phyloP scores from a whole-genome alignment of 1,284 basidiomycete genomes.

The Trametes sp. region DNA sequence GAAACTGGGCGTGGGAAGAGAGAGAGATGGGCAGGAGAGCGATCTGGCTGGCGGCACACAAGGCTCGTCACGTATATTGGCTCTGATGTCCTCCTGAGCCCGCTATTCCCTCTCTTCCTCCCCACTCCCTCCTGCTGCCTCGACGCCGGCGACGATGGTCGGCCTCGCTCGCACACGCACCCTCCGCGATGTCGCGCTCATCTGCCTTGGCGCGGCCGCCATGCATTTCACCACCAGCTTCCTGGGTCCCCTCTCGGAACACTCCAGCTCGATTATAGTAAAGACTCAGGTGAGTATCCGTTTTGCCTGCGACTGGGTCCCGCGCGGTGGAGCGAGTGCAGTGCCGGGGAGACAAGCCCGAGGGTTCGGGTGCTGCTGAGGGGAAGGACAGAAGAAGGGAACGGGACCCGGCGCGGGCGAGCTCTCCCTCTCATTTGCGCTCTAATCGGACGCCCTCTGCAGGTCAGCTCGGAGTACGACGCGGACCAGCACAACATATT shows the following conservation, averaged over 20 bases:
- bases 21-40: neutral
- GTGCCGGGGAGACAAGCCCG: neutral
- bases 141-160: constrained; percentile 24
- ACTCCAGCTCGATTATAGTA: constrained; percentile 46
- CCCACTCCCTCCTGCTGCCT: constrained; percentile 15
- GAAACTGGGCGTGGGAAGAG: constrained; percentile 13
- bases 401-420: constrained; percentile 9
- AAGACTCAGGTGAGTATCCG: constrained; percentile 40
- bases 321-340: neutral
- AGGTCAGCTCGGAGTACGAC: constrained; percentile 34
- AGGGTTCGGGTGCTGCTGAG: neutral
- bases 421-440: neutral
- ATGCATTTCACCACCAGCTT: constrained; percentile 59
- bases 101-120: constrained; percentile 14
- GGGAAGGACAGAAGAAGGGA: neutral
- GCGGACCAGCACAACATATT: constrained; percentile 11
- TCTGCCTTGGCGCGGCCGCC: constrained; percentile 56
- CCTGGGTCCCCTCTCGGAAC: constrained; percentile 43
- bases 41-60: constrained; percentile 1
- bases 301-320: constrained; percentile 12
- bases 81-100: constrained; percentile 12
- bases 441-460: neutral
- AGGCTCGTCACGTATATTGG: constrained; percentile 11
- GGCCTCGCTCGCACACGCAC: constrained; percentile 38
- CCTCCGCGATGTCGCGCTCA: constrained; percentile 56